Base-by-base conservation (phyloP, 1,284 basidiomycete species). In the Fomitopsis schrenkii region DNA sequence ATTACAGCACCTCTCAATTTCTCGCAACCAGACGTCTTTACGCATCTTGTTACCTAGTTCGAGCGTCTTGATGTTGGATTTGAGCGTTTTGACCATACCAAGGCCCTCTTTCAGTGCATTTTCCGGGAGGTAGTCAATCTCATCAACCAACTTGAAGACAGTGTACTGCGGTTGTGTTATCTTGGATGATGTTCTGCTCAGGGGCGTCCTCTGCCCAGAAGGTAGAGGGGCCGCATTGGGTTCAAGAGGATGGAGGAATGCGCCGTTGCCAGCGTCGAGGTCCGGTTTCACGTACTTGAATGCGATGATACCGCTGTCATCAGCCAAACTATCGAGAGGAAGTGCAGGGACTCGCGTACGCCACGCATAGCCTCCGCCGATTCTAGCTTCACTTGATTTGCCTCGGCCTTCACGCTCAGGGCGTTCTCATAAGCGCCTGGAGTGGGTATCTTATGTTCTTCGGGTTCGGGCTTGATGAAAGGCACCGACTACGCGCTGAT, bases 11-110 rank as follows among this genome's bases (percentile, higher is more conserved):
- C 74, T 81, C 48, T 77, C 73, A 26, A 85, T 73, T 58, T 86
- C 84, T n/a, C 79, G 75, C 53, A 77, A 66, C 85, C 85, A 87
- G 1, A 85, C 83, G 15, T 86, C 83, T 62, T 82, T 75, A 22
- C 85, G 78, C 61, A 85, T 68, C 67, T 82, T 83, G 67, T 78
- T 82, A 28, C 83, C 83, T 5, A 86, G 67, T 59, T 83, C 75
- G 58, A 87, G 67, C 22, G 70, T 75, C 61, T 80, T 76, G 58
- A 86, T 71, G 59, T 70, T 72, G 2, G 73, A 66, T 64, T 79
- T 79, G 55, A 86, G 70, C 3, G 75, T 72, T 64, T 81, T 76
- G 3, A 84, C 81, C 83, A 86, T 86, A 2, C 74, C 74, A 2
- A 83, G 63, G 3, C 83, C 84, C 67, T 83, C 77, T 48, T 79